Conservation (phyloP, 2,329 filamentous ascomycete species). For the Fusarium proliferatum region DNA sequence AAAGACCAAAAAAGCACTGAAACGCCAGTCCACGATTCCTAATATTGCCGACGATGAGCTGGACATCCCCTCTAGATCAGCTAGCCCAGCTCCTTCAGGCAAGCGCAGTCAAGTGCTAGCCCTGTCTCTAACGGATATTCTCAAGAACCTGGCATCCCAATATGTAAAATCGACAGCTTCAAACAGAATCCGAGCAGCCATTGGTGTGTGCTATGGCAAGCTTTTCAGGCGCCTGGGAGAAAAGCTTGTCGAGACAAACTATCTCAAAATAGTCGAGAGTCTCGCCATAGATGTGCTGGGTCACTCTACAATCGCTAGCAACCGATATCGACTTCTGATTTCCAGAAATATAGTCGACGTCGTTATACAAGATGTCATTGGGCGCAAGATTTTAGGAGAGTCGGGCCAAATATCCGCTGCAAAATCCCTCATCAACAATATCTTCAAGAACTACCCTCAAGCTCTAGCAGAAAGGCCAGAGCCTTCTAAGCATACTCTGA, state of each 20-base stretch:
- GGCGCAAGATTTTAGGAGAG: constrained; percentile 84
- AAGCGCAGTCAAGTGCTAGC: constrained; percentile 79
- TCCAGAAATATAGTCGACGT: constrained; percentile 86
- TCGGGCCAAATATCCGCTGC: constrained; percentile 87
- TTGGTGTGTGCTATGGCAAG: constrained; percentile 88
- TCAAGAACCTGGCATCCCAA: constrained; percentile 81
- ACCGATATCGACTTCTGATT: constrained; percentile 87
- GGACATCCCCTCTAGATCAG: constrained; percentile 72
- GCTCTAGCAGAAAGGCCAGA: constrained; percentile 87
- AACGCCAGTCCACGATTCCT: constrained; percentile 69
- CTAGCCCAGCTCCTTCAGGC: constrained; percentile 75
- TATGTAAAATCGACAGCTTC: constrained; percentile 83
- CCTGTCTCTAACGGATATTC: constrained; percentile 80
- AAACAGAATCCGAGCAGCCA: constrained; percentile 82
- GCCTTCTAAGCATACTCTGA: constrained; percentile 86
- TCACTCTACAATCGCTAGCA: constrained; percentile 78
- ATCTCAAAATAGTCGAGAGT: constrained; percentile 82
- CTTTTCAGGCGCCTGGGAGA: constrained; percentile 83
- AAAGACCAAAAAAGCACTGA: constrained; percentile 71
- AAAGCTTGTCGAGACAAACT: constrained; percentile 84
- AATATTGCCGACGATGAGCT: constrained; percentile 78
- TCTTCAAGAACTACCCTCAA: constrained; percentile 95
- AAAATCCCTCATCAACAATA: constrained; percentile 82
- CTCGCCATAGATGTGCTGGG: constrained; percentile 84
- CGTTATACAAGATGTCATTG: constrained; percentile 85